Conservation (phyloP, 169 alveolate species). For the Besnoitia besnoiti region DNA sequence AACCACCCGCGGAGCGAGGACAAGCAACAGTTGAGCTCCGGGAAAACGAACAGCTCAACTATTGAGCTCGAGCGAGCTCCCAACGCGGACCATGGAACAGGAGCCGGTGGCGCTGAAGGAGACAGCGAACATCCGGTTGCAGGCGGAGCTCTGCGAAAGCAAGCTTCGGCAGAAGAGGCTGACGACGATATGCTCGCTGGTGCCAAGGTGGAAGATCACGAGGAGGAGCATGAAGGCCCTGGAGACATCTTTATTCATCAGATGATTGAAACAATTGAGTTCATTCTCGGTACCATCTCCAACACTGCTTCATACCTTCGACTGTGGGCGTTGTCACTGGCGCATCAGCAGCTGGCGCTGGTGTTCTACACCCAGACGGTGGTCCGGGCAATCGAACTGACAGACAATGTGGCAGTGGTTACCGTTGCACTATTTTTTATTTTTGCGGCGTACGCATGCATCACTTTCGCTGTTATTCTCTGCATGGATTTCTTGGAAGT, state of each 20-base stretch:
- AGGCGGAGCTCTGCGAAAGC: background rate
- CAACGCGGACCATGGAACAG: background rate
- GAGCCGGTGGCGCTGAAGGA: background rate
- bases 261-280: constrained; percentile 98
- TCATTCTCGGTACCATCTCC: constrained; percentile 95
- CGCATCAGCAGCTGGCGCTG: constrained; percentile 97
- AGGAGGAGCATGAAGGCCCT: constrained; percentile 69
- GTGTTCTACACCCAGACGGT: constrained; percentile 68
- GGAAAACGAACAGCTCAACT: constrained; percentile 29
- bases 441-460: constrained; percentile 88
- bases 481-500: constrained; percentile 99
- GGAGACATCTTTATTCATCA: constrained; percentile 95
- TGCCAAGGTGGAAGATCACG: constrained; percentile 56
- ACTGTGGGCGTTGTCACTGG: constrained; percentile 98
- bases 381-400: constrained; percentile 49
- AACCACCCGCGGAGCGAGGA: background rate
- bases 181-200: background rate
- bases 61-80: constrained; percentile 33
- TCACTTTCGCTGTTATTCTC: constrained; percentile 96
- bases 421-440: constrained; percentile 73
- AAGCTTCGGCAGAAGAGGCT: background rate
- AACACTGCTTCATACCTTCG: constrained; percentile 99
- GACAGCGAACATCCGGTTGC: background rate
- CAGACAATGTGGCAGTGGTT: constrained; percentile 43
- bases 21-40: background rate